These are phyloP conservation scores for Penicillium palitans DNA, from an alignment of 2,329 filamentous ascomycete genomes.

Conservation along the genomic window DNA sequence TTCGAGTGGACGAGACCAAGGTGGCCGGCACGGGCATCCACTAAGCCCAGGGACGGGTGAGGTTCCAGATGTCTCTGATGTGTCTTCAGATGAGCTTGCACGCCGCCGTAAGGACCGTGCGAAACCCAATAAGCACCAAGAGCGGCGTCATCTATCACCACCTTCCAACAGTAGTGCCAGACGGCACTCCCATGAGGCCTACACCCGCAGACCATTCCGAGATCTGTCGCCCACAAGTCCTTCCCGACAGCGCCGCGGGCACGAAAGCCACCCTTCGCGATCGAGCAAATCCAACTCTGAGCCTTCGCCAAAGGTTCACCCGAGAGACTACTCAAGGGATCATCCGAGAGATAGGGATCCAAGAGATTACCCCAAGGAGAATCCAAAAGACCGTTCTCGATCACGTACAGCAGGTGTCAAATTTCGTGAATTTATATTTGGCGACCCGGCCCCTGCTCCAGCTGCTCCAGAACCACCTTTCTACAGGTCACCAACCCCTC, in stretches of 20 bases:
- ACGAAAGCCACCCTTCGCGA: constrained; percentile 15
- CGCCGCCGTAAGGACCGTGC: constrained; percentile 12
- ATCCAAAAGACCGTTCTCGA: constrained; percentile 16
- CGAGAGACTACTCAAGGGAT: neutral
- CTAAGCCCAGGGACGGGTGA: constrained; percentile 23
- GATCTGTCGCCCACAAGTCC: constrained; percentile 29
- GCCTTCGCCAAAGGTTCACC: neutral
- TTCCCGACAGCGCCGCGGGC: constrained; percentile 4
- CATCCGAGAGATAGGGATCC: neutral
- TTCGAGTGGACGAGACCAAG: constrained; percentile 26
- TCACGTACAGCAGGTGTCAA: constrained; percentile 22
- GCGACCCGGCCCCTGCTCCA: constrained; percentile 14
- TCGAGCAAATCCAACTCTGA: constrained; percentile 16
- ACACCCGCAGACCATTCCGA: constrained; percentile 30
- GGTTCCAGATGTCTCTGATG: constrained; percentile 27
- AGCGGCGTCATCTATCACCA: constrained; percentile 32
- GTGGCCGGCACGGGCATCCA: constrained; percentile 18
- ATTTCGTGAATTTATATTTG: constrained; percentile 31
- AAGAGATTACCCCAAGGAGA: neutral
- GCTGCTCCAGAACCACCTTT: constrained; percentile 20
- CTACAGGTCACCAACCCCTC: constrained; percentile 14
- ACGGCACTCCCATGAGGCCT: constrained; percentile 42
- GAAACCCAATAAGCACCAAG: constrained; percentile 17
- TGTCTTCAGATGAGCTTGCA: constrained; percentile 32
- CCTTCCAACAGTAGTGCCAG: constrained; percentile 26